A percentile compares a stretch with the other conserved stretches of the same genome.
phyloP scores from a whole-genome alignment of 345 rosid species.

The Hibiscus mutabilis region DNA sequence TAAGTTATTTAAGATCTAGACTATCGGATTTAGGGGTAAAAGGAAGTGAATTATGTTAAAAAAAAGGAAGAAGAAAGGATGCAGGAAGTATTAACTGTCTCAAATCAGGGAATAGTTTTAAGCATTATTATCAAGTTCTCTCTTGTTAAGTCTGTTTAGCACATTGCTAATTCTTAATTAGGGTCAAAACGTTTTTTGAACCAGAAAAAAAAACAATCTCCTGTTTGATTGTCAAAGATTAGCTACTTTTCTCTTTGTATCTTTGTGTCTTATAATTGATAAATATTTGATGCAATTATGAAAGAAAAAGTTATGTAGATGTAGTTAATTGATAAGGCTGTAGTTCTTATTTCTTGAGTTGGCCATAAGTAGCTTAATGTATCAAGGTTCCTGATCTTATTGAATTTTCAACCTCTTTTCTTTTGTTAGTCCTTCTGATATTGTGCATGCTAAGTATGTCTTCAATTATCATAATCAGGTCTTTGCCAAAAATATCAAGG shows the following conservation, averaged over 20 bases:
- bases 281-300: background rate
- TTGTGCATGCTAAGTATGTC: background rate
- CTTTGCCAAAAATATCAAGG: constrained; percentile 72
- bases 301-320: background rate
- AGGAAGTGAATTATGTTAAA: background rate
- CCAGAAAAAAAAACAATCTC: background rate
- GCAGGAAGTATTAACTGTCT: background rate
- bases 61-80: background rate
- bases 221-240: background rate
- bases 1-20: background rate
- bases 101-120: background rate
- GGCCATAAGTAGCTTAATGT: background rate
- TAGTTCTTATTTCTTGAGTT: background rate
- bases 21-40: background rate
- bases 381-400: background rate
- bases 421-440: constrained; percentile 7
- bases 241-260: background rate
- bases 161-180: background rate
- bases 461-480: constrained; percentile 36
- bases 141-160: background rate
- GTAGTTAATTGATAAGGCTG: background rate
- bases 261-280: constrained; percentile 1
- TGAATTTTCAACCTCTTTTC: background rate
- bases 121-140: background rate
- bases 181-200: background rate